A percentile compares a stretch with the other conserved stretches of the same genome.
phyloP scores from a whole-genome alignment of 2,329 filamentous ascomycete species.

The Fusarium nelsonii region DNA sequence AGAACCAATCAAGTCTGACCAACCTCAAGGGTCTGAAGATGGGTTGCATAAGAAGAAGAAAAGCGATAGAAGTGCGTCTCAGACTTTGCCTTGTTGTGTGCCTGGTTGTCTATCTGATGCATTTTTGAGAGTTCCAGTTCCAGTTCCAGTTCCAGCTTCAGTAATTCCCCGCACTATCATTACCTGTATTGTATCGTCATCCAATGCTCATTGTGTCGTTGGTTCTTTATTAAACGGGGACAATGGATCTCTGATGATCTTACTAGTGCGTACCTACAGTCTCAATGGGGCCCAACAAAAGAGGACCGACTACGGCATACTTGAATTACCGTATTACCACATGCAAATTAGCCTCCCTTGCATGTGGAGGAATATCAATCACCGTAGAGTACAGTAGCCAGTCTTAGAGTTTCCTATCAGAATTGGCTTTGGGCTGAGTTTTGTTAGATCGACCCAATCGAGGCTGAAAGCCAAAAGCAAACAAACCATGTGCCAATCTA shows the following conservation, averaged over 20 bases:
- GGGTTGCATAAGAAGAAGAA: conserved; percentile 8
- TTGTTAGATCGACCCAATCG: not conserved
- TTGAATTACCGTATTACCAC: not conserved
- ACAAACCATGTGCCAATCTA: conserved; percentile 2
- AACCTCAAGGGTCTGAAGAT: conserved; percentile 19
- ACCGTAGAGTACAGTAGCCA: not conserved
- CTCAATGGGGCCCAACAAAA: conserved; percentile 18
- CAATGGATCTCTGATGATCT: not conserved
- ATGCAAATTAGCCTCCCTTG: conserved; percentile 21
- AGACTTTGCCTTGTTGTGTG: conserved; percentile 17
- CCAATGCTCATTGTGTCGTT: conserved; percentile 24
- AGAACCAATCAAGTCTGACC: conserved; percentile 41
- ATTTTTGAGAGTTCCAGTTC: not conserved
- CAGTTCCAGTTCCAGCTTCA: not conserved
- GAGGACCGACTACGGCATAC: not conserved
- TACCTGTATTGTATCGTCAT: conserved; percentile 18
- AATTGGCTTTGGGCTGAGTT: not conserved
- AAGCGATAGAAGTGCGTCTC: conserved; percentile 7
- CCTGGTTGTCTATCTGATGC: conserved; percentile 2
- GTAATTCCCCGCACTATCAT: conserved; percentile 13
- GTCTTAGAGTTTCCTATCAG: conserved; percentile 6
- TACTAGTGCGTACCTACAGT: not conserved
- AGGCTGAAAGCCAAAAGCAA: conserved; percentile 1
- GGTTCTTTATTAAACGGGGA: not conserved
- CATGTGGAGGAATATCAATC: conserved; percentile 13